A percentile compares a stretch with the other conserved stretches of the same genome.
Evolutionary conservation across 441 rosid species (phyloP).

Genomic region (Adansonia grandidieri): DNA sequence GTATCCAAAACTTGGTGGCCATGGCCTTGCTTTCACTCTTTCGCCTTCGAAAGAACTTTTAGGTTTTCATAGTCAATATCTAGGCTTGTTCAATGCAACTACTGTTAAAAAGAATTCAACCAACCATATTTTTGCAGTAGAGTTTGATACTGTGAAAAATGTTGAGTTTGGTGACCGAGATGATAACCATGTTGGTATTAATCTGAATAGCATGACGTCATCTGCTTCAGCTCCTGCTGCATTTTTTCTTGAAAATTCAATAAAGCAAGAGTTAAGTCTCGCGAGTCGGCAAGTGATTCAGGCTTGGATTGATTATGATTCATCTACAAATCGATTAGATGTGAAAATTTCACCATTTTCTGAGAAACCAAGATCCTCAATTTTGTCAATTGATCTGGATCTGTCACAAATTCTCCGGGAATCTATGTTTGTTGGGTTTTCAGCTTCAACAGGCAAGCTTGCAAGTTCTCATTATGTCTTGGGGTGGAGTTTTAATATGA

Average conservation of each 20-base stretch:
- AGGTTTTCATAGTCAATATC: conserved; percentile 68
- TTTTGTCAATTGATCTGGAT: conserved; percentile 61
- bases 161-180: conserved; percentile 66
- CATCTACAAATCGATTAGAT: conserved; percentile 49
- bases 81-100: conserved; percentile 67
- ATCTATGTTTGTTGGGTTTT: conserved; percentile 79
- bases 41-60: conserved; percentile 50
- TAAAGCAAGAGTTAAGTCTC: conserved; percentile 42
- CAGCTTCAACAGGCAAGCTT: conserved; percentile 76
- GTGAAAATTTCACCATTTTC: conserved; percentile 70
- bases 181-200: conserved; percentile 79
- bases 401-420: conserved; percentile 54
- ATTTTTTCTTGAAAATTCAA: conserved; percentile 45
- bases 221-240: conserved; percentile 60
- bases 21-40: conserved; percentile 76
- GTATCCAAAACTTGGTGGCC: conserved; percentile 72
- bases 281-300: conserved; percentile 56
- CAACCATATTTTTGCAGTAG: conserved; percentile 70
- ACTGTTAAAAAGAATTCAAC: conserved; percentile 29
- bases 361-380: conserved; percentile 53
- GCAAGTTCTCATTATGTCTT: conserved; percentile 73
- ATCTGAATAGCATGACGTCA: conserved; percentile 63
- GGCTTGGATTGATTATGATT: conserved; percentile 89
- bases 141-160: conserved; percentile 74
- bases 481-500: conserved; percentile 82